Base-by-base conservation (phyloP, 345 rosid genomes). In the Rhizophora mangle region DNA sequence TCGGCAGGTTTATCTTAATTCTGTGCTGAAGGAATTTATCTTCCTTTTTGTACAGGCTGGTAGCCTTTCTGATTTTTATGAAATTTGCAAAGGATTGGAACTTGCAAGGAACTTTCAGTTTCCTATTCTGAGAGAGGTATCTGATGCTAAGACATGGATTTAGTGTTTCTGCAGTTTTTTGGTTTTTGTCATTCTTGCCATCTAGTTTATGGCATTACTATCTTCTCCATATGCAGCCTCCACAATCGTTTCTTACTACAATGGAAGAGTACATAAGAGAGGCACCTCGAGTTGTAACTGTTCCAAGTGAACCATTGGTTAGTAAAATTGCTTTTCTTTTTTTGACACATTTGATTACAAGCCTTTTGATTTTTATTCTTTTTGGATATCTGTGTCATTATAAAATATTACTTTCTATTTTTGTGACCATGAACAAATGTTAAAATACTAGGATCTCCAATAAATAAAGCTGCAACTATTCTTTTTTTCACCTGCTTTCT, bases 191-290 rank as follows among this genome's bases (percentile, higher is more conserved):
- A 55, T 60, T 58, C 43, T 55, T 29, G 18, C 10, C 13, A 13
- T 61, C 43, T n/a, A 59, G 32, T 61, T 34, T 51, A 21, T 64
- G 39, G 49, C 71, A 60, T 60, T 29, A 53, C 27, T 57, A 26
- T 68, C 26, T 56, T 68, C 55, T 9, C 27, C 63, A 54, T 68
- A 47, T 82, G 30, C 76, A 96, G 99, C 99, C 98, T 26, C 99
- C 99, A 43, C 98, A 90, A 79, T 90, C 97, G 37, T 95, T 95
- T 72, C 90, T 95, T 72, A 79, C 74, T 18, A 92, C 98, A 73
- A 95, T 95, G 99, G 98, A 92, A 81, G 99, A 95, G 84, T 95
- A 95, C 74, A 90, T 95, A 73, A 84, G 71, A 81, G 99, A 95
- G 84, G 99, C 99, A 52, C 99, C 99, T 0, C 87, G 98, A 29